Evolutionary conservation across 2,329 filamentous ascomycete species (phyloP).

Genomic region (Cladosporium sp.): DNA sequence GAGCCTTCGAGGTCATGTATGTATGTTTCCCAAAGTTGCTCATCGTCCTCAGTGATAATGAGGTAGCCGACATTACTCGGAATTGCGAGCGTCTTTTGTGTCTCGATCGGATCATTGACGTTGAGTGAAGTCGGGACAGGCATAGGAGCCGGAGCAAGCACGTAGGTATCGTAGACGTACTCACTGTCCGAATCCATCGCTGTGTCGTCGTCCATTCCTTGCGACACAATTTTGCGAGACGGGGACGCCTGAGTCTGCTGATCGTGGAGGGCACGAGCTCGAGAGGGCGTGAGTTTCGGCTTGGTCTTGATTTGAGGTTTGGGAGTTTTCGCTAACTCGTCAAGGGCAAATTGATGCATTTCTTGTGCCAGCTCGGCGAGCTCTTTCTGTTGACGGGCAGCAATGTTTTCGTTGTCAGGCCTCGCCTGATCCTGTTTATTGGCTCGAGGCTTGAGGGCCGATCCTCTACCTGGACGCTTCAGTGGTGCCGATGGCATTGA

Average conservation of each 20-base stretch:
- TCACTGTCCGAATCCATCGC: constrained; percentile 45
- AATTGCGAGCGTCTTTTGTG: not conserved
- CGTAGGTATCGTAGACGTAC: constrained; percentile 61
- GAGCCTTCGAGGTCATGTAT: constrained; percentile 24
- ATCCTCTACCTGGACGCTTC: constrained; percentile 23
- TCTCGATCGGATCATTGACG: constrained; percentile 25
- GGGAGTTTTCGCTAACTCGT: constrained; percentile 20
- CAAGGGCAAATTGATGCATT: constrained; percentile 26
- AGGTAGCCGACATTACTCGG: constrained; percentile 40
- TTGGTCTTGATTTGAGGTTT: constrained; percentile 15
- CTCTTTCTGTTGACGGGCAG: constrained; percentile 4
- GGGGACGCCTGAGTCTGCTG: not conserved
- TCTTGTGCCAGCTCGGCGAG: constrained; percentile 21
- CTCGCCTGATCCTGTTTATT: not conserved
- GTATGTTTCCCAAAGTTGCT: constrained; percentile 56
- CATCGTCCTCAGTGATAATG: constrained; percentile 47
- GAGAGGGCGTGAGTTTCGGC: constrained; percentile 11
- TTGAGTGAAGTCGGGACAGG: constrained; percentile 20
- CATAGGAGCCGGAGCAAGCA: constrained; percentile 38
- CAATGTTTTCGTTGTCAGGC: not conserved
- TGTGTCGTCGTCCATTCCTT: constrained; percentile 33
- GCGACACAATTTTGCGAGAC: not conserved
- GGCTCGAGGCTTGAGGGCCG: constrained; percentile 14
- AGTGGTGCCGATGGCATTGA: not conserved
- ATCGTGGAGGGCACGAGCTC: constrained; percentile 16